Base-by-base conservation (phyloP, 2,329 filamentous ascomycete species). In the Lasiodiplodia gonubiensis region DNA sequence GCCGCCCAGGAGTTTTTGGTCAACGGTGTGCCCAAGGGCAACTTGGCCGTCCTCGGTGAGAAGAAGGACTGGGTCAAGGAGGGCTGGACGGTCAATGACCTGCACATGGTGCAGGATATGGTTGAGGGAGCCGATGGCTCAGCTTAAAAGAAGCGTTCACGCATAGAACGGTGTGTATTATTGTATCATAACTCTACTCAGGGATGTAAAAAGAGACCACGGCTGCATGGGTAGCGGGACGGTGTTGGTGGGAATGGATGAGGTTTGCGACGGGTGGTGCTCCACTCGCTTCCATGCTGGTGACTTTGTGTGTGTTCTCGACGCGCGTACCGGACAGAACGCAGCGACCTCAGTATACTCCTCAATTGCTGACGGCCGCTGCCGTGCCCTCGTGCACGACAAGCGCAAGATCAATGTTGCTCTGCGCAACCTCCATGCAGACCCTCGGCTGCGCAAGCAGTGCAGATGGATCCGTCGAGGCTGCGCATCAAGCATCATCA, bases 1-100 rank as follows among this genome's bases (percentile, higher is more conserved):
- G 94, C 89, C 14, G 95, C 95, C 0, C 90, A 97, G 73, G 87
- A 88, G 73, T 97, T 93, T 77, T 83, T 97, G 16, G 89, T 96
- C 33, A 87, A 92, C 54, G 84, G 84, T 5, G 81, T 90, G 10
- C 84, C 85, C 23, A 86, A 88, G 69, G 59, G 59, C 10, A 87
- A 88, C 64, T 82, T 89, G 27, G 88, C 90, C 25, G 90, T 98
- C 70, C 83, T 99, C 4, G 94, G 94, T 46, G 90, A 94, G 82
- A 91, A 90, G 81, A 92, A 92, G 77, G 85, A 89, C 12, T 97
- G 92, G 89, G 87, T 90, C 27, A 76, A 70, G 23, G 75, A 78
- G 30, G 89, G 92, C 71, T 98, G 94, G 94, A 86, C 87, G 64
- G 82, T 93, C 30, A 87, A 88, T 69, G 91, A 94, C 76, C 88